Percentiles rank a stretch among this genome's conserved stretches.
These are phyloP conservation scores for Chlamydomonas eustigma DNA, from an alignment of 139 green algal genomes.

Conservation along the genomic window DNA sequence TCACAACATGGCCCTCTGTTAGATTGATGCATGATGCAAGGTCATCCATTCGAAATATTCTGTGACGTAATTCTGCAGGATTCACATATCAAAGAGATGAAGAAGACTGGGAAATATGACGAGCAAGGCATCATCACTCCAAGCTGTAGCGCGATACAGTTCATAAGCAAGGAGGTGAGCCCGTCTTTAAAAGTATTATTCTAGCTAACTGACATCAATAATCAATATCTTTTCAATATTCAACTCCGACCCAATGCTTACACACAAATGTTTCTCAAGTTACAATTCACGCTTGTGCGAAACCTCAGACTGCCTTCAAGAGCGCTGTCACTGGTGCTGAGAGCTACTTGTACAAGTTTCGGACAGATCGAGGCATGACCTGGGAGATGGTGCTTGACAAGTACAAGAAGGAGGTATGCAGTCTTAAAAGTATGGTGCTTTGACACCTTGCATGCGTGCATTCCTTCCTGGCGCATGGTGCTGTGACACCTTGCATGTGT, in stretches of 20 bases:
- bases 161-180: constrained; percentile 23
- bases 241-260: neutral
- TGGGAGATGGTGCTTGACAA: constrained; percentile 30
- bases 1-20: too few relatives aligned
- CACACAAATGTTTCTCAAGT: neutral
- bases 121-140: constrained; percentile 54
- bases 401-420: constrained; percentile 40
- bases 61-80: constrained; percentile 20
- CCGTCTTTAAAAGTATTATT: neutral
- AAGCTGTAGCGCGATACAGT: constrained; percentile 29
- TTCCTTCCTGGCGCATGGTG: too few relatives aligned
- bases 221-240: neutral
- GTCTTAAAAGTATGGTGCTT: neutral
- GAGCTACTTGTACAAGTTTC: constrained; percentile 26
- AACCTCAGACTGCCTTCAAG: neutral
- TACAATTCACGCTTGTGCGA: neutral
- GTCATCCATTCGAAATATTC: too few relatives aligned
- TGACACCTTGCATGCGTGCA: too few relatives aligned
- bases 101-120: constrained; percentile 49
- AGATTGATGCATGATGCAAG: too few relatives aligned
- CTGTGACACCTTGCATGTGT: too few relatives aligned
- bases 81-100: constrained; percentile 36
- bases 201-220: neutral
- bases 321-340: neutral
- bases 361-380: constrained; percentile 38